These are phyloP conservation scores for Amanita brunnescens DNA, from an alignment of 768 basidiomycete genomes.

Conservation along the genomic window DNA sequence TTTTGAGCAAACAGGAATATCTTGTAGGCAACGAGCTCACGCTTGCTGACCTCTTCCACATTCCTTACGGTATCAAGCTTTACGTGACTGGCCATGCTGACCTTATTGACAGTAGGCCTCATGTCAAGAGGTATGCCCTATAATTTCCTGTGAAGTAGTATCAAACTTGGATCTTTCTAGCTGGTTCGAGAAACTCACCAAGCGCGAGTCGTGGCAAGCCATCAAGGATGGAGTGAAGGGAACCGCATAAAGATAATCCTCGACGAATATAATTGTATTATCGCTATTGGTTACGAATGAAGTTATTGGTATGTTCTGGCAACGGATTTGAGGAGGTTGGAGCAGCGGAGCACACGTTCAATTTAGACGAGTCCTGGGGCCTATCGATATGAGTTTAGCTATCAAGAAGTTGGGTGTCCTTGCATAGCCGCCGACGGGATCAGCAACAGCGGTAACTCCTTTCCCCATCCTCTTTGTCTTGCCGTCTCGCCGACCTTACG, in stretches of 20 bases:
- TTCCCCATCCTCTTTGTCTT: no score
- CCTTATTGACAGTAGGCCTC: constrained; percentile 26
- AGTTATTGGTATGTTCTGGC: no score
- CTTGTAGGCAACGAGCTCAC: constrained; percentile 49
- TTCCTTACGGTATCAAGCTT: constrained; percentile 27
- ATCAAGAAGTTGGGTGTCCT: no score
- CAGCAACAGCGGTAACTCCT: no score
- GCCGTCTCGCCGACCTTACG: no score
- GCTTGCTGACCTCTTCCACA: constrained; percentile 50
- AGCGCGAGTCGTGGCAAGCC: constrained; percentile 23
- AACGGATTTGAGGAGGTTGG: no score
- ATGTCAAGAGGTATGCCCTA: constrained; percentile 30
- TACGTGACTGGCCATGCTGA: constrained; percentile 19
- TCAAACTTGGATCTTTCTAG: constrained; percentile 28
- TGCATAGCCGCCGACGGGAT: no score
- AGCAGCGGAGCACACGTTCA: no score
- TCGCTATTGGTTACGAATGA: no score
- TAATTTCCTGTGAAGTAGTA: constrained; percentile 4
- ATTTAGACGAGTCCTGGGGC: no score
- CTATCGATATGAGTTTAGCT: no score
- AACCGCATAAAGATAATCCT: neutral
- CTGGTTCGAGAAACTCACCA: neutral
- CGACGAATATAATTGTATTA: no score
- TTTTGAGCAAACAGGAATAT: constrained; percentile 49
- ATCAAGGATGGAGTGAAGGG: constrained; percentile 29